A percentile compares a stretch with the other conserved stretches of the same genome.
Evolutionary conservation across 768 basidiomycete species (phyloP).

Genomic region (Tulasnella sp.): DNA sequence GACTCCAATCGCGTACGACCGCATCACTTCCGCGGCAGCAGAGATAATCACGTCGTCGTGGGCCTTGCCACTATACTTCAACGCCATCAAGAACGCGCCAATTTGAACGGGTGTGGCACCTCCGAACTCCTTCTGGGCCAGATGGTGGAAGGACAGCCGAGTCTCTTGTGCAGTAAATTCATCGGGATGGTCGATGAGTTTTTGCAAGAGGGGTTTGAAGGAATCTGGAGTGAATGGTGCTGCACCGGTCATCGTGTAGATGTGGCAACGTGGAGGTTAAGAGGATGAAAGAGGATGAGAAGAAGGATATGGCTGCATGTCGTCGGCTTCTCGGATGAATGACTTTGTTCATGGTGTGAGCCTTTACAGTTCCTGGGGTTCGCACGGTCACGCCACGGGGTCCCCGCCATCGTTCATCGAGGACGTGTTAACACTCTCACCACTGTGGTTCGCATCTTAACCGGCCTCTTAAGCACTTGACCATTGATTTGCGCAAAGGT

Average conservation of each 20-base stretch:
- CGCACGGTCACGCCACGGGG: background rate
- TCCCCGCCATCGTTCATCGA: background rate
- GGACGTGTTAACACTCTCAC: slow-evolving; percentile 1
- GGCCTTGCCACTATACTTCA: slow-evolving; percentile 77
- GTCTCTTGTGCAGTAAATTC: slow-evolving; percentile 57
- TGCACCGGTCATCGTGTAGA: slow-evolving; percentile 8
- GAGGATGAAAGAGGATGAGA: background rate
- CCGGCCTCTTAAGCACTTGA: background rate
- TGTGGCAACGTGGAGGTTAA: background rate
- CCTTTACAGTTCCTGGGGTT: background rate
- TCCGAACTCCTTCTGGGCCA: slow-evolving; percentile 50
- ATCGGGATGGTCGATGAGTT: slow-evolving; percentile 49
- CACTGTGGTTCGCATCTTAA: background rate
- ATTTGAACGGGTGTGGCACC: slow-evolving; percentile 68
- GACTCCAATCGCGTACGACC: slow-evolving; percentile 62
- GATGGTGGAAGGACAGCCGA: slow-evolving; percentile 65
- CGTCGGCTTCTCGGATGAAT: slow-evolving; percentile 5
- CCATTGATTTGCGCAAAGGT: background rate
- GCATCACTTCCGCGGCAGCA: slow-evolving; percentile 71
- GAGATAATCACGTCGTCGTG: slow-evolving; percentile 69
- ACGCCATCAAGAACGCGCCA: slow-evolving; percentile 83
- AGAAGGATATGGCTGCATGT: background rate
- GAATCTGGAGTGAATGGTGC: slow-evolving; percentile 57
- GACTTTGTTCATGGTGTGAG: background rate
- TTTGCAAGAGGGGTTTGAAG: slow-evolving; percentile 73